Evolutionary conservation across 208 protist species (phyloP), one percentile per base, ranked within the genome.

Genomic region (Lotmaria passim): DNA sequence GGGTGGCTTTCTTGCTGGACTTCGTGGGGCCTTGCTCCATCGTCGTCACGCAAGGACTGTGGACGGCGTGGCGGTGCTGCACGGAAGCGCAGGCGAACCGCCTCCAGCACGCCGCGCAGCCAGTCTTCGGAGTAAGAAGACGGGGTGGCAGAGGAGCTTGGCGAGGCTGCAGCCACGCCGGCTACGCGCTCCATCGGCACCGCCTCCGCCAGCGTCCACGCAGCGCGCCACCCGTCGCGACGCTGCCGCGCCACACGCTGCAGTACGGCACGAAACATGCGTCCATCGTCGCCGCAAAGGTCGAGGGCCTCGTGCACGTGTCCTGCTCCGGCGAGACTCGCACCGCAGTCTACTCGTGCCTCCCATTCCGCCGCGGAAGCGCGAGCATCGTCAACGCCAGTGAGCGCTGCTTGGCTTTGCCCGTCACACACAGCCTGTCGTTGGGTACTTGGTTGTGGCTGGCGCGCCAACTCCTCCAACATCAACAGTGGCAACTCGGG

Each of bases 401-500:
- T n/a, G n/a, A n/a, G n/a, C n/a, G n/a, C n/a, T n/a, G n/a, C n/a
- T n/a, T n/a, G n/a, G n/a, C n/a, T n/a, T n/a, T n/a, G n/a, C n/a
- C n/a, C n/a, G n/a, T n/a, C n/a, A n/a, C n/a, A n/a, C 30, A 12
- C 56, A 1, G 31, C 48, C 2, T 58, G 28, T 24, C 5, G 36
- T 2, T 31, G 26, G 10, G 21, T 19, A 17, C 11, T 47, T 19
- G 38, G 38, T 14, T 19, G n/a, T 23, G 60, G 28, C 33, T 57
- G 62, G 1, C 26, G 61, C 23, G 47, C 28, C 26, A 81, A 38
- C 56, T 87, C 82, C 4, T 73, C 65, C 21, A 91, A 61, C 30
- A 91, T 61, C 43, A 89, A 59, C 68, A 89, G 52, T 31, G 83
- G 71, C 19, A 85, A 55, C 30, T 87, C 69, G 2, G 80, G 69